A percentile compares a stretch with the other conserved stretches of the same genome.
phyloP scores from a whole-genome alignment of 805 yeast genomes.

The Cyberlindnera sargentensis region DNA sequence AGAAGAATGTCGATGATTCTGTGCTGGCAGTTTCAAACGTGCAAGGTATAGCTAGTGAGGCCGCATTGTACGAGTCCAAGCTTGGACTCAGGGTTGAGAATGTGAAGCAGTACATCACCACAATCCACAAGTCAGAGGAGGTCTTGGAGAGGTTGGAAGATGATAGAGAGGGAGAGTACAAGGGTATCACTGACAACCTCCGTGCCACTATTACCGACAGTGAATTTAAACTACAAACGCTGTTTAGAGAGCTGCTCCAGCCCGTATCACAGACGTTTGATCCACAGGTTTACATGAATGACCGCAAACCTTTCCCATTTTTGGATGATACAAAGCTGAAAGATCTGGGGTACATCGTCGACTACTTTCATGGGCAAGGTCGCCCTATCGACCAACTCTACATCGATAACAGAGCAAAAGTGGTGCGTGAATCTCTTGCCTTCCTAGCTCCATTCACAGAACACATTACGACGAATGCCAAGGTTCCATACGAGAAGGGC shows the following conservation, averaged over 20 bases:
- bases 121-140: conserved; percentile 38
- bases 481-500: conserved; percentile 53
- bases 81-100: conserved; percentile 27
- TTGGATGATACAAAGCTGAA: conserved; percentile 28
- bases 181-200: conserved; percentile 59
- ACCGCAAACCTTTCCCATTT: conserved; percentile 35
- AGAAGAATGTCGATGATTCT: conserved; percentile 50
- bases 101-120: conserved; percentile 30
- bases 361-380: conserved; percentile 35
- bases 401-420: conserved; percentile 34
- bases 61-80: conserved; percentile 33
- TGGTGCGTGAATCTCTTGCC: conserved; percentile 37
- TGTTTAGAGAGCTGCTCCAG: conserved; percentile 40
- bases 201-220: conserved; percentile 48
- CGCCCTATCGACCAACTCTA: conserved; percentile 28
- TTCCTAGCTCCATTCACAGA: conserved; percentile 40
- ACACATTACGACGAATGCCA: conserved; percentile 29
- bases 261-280: conserved; percentile 36
- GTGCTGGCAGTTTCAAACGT: conserved; percentile 39
- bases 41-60: conserved; percentile 43
- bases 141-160: conserved; percentile 31
- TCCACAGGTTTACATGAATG: conserved; percentile 34
- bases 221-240: conserved; percentile 45
- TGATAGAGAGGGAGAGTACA: conserved; percentile 37
- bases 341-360: conserved; percentile 36